These are phyloP conservation scores for Fusarium begoniae DNA, from an alignment of 2,329 filamentous ascomycete species.

Conservation along the genomic window DNA sequence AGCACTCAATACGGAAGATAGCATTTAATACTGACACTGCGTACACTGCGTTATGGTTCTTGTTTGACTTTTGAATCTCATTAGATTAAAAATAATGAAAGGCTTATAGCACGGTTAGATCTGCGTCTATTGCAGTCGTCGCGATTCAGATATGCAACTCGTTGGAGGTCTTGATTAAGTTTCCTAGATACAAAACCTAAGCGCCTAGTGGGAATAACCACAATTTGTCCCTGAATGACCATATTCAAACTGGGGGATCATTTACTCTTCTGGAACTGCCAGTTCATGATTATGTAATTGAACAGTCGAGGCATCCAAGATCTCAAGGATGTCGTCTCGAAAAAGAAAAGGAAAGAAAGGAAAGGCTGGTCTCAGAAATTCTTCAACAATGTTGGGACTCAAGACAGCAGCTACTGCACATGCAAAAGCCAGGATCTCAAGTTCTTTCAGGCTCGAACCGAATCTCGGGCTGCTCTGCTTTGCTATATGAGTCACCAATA, in stretches of 20 bases:
- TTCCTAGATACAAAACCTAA: neutral
- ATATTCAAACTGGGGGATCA: neutral
- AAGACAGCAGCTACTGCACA: slow-evolving; percentile 2
- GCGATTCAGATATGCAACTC: neutral
- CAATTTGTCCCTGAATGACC: neutral
- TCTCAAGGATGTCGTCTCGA: neutral
- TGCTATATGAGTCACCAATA: slow-evolving; percentile 24
- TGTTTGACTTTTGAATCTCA: neutral
- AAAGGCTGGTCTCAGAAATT: slow-evolving; percentile 6
- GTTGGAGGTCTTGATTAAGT: neutral
- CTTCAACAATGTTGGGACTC: slow-evolving; percentile 4
- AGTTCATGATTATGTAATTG: neutral
- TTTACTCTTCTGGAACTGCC: neutral
- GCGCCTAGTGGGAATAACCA: neutral
- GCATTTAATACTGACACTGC: too few relatives aligned
- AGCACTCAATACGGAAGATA: too few relatives aligned
- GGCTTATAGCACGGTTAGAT: too few relatives aligned
- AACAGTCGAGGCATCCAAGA: neutral
- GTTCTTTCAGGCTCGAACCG: slow-evolving; percentile 7
- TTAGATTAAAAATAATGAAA: neutral
- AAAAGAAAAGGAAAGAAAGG: neutral
- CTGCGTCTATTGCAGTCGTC: neutral
- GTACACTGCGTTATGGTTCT: neutral
- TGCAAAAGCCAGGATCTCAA: slow-evolving; percentile 1
- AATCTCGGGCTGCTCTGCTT: slow-evolving; percentile 7